Percentiles rank a stretch among this genome's conserved stretches.
These are phyloP conservation scores for Fusarium goolgardi DNA, from an alignment of 2,329 filamentous ascomycete genomes.

Conservation along the genomic window DNA sequence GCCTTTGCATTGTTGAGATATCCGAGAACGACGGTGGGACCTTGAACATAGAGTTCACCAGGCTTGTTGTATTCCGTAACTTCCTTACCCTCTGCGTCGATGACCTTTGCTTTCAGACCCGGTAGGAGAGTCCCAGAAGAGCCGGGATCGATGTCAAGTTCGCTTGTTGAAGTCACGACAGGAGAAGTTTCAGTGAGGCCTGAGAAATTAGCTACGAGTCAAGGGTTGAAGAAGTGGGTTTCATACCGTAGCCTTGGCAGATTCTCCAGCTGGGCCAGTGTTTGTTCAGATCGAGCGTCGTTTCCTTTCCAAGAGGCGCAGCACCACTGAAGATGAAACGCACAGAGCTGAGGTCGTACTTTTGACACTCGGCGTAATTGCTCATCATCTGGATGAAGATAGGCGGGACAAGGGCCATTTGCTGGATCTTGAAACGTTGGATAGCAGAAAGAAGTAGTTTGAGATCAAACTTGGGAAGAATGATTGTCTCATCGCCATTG, in stretches of 20 bases:
- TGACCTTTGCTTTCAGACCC: constrained; percentile 70
- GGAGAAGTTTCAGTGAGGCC: constrained; percentile 80
- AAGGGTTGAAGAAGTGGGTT: rapidly evolving
- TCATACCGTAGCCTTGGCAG: constrained; percentile 76
- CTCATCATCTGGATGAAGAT: constrained; percentile 81
- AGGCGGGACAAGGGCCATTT: constrained; percentile 78
- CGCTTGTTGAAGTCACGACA: constrained; percentile 68
- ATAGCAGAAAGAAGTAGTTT: constrained; percentile 71
- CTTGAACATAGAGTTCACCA: constrained; percentile 84
- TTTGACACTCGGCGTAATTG: constrained; percentile 66
- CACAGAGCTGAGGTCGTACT: constrained; percentile 78
- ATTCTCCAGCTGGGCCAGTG: constrained; percentile 73
- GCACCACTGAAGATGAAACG: constrained; percentile 75
- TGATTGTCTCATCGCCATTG: constrained; percentile 77
- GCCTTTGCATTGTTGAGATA: constrained; percentile 90
- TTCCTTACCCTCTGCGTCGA: constrained; percentile 74
- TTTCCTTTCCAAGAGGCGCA: constrained; percentile 78
- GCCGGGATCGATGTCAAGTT: constrained; percentile 72
- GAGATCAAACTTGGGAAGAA: constrained; percentile 82
- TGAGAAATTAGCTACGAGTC: constrained; percentile 43
- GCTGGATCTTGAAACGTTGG: constrained; percentile 74
- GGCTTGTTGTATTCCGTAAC: constrained; percentile 76
- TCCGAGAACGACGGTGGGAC: constrained; percentile 80
- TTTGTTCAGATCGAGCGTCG: constrained; percentile 69
- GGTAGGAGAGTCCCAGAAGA: constrained; percentile 76